A percentile compares a stretch with the other conserved stretches of the same genome.
Evolutionary conservation across 2,329 filamentous ascomycete species (phyloP).

Genomic region (Rutstroemia sp.): DNA sequence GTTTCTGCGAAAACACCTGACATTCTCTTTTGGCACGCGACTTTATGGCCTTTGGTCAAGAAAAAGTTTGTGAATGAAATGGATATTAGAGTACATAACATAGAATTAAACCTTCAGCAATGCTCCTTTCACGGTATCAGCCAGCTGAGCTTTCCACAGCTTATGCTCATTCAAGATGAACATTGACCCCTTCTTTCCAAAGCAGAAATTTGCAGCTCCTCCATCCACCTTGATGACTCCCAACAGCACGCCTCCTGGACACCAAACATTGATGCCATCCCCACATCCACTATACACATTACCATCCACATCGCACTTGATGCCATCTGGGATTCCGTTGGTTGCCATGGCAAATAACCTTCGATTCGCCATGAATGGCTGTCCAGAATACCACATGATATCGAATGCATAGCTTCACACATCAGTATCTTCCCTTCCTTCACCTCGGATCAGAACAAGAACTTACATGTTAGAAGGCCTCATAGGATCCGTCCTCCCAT

Average conservation of each 20-base stretch:
- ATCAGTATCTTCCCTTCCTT: background rate
- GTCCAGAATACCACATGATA: slow-evolving; percentile 9
- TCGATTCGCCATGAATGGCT: slow-evolving; percentile 9
- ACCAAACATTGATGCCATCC: slow-evolving; percentile 47
- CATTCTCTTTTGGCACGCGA: background rate
- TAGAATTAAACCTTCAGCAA: background rate
- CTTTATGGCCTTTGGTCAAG: background rate
- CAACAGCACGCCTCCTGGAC: slow-evolving; percentile 39
- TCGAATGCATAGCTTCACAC: slow-evolving; percentile 15
- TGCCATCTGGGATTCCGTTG: slow-evolving; percentile 49
- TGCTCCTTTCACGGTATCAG: background rate
- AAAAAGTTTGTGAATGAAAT: background rate
- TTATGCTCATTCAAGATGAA: slow-evolving; percentile 15
- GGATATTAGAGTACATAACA: too few species aligned
- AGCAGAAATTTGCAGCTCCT: slow-evolving; percentile 12
- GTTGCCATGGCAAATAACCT: slow-evolving; percentile 46
- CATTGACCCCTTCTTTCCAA: slow-evolving; percentile 11
- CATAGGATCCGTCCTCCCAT: slow-evolving; percentile 30
- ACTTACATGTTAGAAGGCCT: slow-evolving; percentile 27
- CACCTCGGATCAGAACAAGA: background rate
- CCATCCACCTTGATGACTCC: slow-evolving; percentile 42
- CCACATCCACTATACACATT: slow-evolving; percentile 47
- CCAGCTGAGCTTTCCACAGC: slow-evolving; percentile 10
- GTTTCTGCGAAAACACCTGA: too few species aligned
- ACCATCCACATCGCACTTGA: slow-evolving; percentile 42